Evolutionary conservation across 2,329 filamentous ascomycete genomes (phyloP).

Genomic region (Fusarium annulatum): DNA sequence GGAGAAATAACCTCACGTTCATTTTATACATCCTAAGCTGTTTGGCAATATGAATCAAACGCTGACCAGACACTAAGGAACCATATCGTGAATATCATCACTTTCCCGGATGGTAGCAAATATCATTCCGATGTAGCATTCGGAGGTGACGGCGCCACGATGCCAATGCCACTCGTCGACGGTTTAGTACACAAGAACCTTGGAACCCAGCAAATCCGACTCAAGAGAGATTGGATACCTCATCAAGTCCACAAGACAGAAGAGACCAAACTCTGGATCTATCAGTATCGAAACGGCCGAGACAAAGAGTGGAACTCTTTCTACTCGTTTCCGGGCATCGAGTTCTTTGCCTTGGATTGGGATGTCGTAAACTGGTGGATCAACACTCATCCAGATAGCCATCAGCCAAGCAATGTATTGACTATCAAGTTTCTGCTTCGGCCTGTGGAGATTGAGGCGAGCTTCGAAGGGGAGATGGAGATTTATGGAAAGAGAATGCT

Average conservation of each 20-base stretch:
- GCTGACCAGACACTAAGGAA: constrained; percentile 42
- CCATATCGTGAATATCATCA: constrained; percentile 72
- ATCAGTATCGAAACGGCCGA: constrained; percentile 64
- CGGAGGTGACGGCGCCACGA: constrained; percentile 70
- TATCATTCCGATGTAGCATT: constrained; percentile 73
- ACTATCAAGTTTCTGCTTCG: constrained; percentile 63
- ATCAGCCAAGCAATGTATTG: constrained; percentile 65
- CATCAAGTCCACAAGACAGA: constrained; percentile 49
- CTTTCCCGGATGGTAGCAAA: constrained; percentile 58
- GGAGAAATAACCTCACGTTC: neutral
- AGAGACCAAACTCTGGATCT: constrained; percentile 69
- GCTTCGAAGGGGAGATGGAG: constrained; percentile 39
- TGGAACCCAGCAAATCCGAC: constrained; percentile 65
- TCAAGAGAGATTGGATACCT: constrained; percentile 61
- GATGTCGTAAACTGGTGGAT: constrained; percentile 68
- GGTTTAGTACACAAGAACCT: constrained; percentile 58
- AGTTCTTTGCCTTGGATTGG: constrained; percentile 66
- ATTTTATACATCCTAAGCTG: rapidly evolving
- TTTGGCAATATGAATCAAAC: rapidly evolving
- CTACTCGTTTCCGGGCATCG: constrained; percentile 74
- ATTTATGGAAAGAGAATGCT: constrained; percentile 44
- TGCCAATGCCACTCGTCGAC: constrained; percentile 64
- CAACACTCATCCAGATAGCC: constrained; percentile 59
- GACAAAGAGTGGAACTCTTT: constrained; percentile 67
- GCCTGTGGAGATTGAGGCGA: constrained; percentile 50